Percentiles rank a stretch among this genome's conserved stretches.
Evolutionary conservation across 805 yeast species (phyloP).

Genomic region (Saccharomycopsis capsularis): DNA sequence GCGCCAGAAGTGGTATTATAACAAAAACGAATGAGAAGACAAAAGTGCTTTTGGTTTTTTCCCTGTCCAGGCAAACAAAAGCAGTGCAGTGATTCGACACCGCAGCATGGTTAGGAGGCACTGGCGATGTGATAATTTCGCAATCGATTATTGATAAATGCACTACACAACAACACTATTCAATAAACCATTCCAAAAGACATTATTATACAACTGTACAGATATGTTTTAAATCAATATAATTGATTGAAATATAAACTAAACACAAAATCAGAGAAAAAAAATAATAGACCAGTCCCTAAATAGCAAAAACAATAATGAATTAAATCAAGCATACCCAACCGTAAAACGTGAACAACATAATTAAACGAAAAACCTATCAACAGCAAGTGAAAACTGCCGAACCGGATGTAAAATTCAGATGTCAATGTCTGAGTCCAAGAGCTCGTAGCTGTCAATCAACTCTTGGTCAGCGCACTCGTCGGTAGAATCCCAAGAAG

Average conservation of each 20-base stretch:
- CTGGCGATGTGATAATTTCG: too few species aligned
- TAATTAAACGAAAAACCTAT: too few species aligned
- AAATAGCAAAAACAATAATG: neutral
- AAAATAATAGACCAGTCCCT: neutral
- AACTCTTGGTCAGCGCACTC: neutral
- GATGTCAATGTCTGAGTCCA: slow-evolving; percentile 17
- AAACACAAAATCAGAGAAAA: neutral
- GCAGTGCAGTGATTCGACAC: slow-evolving; percentile 3
- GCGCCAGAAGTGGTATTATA: neutral
- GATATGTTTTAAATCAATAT: too few species aligned
- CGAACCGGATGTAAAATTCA: neutral
- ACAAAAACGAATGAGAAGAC: neutral
- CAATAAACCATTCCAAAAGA: too few species aligned
- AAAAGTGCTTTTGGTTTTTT: neutral
- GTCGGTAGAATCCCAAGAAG: slow-evolving; percentile 1
- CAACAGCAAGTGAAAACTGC: neutral
- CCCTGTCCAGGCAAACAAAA: neutral
- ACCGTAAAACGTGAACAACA: too few species aligned
- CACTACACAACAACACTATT: too few species aligned
- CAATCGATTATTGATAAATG: too few species aligned
- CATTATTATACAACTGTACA: too few species aligned
- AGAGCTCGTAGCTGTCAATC: slow-evolving; percentile 10
- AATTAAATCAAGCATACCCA: neutral
- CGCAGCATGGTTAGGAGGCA: neutral
- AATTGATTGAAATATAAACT: neutral